Percentiles rank a stretch among this genome's conserved stretches.
Conservation (phyloP, 2,329 filamentous ascomycete species). For the Hypoxylon sp. region DNA sequence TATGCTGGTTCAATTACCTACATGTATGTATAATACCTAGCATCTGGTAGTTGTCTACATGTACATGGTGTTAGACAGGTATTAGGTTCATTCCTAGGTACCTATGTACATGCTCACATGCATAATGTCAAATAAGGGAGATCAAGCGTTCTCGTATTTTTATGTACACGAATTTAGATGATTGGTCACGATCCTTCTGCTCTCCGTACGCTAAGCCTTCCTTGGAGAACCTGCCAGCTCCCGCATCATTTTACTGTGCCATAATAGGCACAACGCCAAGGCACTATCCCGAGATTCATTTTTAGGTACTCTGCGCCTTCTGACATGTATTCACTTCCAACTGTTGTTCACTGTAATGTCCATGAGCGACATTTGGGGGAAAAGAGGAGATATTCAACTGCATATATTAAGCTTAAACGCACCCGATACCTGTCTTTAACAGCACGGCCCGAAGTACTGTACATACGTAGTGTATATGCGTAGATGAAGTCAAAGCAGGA, state of each 20-base stretch:
- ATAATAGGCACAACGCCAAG: constrained; percentile 10
- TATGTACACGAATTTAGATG: constrained; percentile 14
- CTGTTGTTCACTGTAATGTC: too few relatives aligned
- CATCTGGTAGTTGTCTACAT: too few relatives aligned
- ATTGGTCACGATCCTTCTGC: constrained; percentile 18
- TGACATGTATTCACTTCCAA: constrained; percentile 10
- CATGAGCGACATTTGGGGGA: too few relatives aligned
- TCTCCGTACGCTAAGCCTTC: constrained; percentile 10
- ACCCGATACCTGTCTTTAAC: background rate
- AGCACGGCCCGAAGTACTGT: background rate
- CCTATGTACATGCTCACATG: background rate
- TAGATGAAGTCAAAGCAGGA: background rate
- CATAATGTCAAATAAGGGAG: constrained; percentile 1
- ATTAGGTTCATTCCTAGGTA: too few relatives aligned
- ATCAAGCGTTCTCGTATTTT: constrained; percentile 27
- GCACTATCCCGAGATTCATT: constrained; percentile 11
- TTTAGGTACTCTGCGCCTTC: too few relatives aligned
- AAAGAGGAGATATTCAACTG: background rate
- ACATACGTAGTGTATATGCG: background rate
- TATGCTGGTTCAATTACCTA: too few relatives aligned
- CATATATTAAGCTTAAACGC: background rate
- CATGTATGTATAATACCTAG: too few relatives aligned
- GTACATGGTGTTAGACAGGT: too few relatives aligned
- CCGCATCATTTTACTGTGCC: constrained; percentile 24
- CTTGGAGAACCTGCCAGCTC: constrained; percentile 15